Evolutionary conservation across 768 basidiomycete genomes (phyloP), one percentile per base, ranked within the genome.

Genomic region (Mycena belliarum): DNA sequence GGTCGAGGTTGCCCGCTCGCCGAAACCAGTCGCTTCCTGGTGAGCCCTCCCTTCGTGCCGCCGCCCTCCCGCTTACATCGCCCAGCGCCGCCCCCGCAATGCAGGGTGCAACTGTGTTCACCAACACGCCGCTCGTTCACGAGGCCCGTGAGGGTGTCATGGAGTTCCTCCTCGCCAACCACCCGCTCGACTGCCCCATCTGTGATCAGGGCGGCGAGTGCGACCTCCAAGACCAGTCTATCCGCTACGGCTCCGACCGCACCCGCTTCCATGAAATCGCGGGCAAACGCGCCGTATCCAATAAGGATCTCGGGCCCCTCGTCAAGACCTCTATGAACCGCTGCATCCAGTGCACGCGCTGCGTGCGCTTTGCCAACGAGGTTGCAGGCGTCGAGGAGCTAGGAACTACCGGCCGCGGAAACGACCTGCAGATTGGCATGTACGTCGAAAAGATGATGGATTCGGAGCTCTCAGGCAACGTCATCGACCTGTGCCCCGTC

Each of bases 151-250:
- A 97, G 74, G 97, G 97, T 49, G 96, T 98, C 58, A 98, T 99
- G 97, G 97, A 98, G 70, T 97, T 98, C 75, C 82, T 98, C 37
- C 86, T 98, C 59, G 86, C 96, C 57, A 98, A 99, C 74, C 97
- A 99, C 68, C 97, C 97, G 2, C 82, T 99, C 54, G 97, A 99
- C 72, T 99, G 97, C 74, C 97, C 97, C 21, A 91, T 98, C 62
- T 99, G 97, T 68, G 97, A 99, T 71, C 95, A 98, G 75, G 96
- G 95, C 70, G 96, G 97, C 56, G 95, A 98, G 82, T 99, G 95
- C 72, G 95, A 98, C 72, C 83, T 98, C 9, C 96, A 98, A 78
- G 96, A 98, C 75, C 96, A 98, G 73, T 96, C 96, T 15, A 98
- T 98, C 95, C 89, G 96, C 52, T 99, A 98, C 69, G 97, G 97